These are phyloP conservation scores for Spathaspora passalidarum DNA, from an alignment of 805 yeast species.

Conservation along the genomic window DNA sequence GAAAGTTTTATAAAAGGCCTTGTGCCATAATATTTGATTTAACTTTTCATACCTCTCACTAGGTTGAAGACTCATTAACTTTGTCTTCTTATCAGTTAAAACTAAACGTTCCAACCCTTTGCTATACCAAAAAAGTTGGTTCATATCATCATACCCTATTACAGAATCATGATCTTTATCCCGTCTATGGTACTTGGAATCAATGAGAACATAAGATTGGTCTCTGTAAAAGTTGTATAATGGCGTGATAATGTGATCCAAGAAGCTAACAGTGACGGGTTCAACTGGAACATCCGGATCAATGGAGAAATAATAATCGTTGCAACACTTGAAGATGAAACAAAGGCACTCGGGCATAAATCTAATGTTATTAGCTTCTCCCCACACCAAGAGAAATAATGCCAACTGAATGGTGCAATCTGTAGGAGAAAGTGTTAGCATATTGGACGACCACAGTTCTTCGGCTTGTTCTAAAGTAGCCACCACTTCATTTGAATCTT, in stretches of 20 bases:
- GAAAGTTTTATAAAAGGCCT: conserved; percentile 71
- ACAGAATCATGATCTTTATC: conserved; percentile 65
- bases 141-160: conserved; percentile 88
- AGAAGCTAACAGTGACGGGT: conserved; percentile 38
- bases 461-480: conserved; percentile 42
- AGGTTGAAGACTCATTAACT: conserved; percentile 52
- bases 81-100: conserved; percentile 40
- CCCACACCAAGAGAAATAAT: conserved; percentile 77
- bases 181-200: conserved; percentile 42
- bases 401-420: conserved; percentile 65
- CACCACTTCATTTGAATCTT: conserved; percentile 14
- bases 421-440: conserved; percentile 47
- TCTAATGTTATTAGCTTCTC: conserved; percentile 82
- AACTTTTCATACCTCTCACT: conserved; percentile 55
- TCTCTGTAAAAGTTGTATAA: conserved; percentile 58
- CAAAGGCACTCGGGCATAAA: conserved; percentile 90
- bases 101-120: conserved; percentile 61
- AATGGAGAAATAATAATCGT: conserved; percentile 57
- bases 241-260: conserved; percentile 74
- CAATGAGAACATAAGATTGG: conserved; percentile 47
- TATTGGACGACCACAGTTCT: conserved; percentile 48
- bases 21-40: conserved; percentile 60
- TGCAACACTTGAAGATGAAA: conserved; percentile 79
- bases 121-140: conserved; percentile 82
- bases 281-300: conserved; percentile 29